A percentile compares a stretch with the other conserved stretches of the same genome.
Evolutionary conservation across 2,329 filamentous ascomycete species (phyloP).

Genomic region (Pseudonectria buxi): DNA sequence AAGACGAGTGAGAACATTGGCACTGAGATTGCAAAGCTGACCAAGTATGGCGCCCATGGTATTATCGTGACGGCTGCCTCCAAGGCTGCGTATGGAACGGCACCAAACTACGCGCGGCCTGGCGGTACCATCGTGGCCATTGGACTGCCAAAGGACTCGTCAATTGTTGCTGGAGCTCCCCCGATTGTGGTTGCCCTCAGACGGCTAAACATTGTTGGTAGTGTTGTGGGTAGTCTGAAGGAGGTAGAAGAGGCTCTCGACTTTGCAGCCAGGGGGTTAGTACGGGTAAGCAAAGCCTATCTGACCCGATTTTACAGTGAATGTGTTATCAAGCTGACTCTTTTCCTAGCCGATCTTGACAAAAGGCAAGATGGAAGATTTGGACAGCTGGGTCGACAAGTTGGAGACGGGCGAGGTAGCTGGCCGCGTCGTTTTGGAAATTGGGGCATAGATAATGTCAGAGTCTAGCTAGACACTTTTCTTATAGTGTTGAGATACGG

Average conservation of each 20-base stretch:
- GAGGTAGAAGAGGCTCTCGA: slow-evolving; percentile 21
- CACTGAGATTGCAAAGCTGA: slow-evolving; percentile 63
- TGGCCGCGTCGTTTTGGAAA: slow-evolving; percentile 16
- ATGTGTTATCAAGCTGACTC: no score
- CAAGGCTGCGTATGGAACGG: slow-evolving; percentile 92
- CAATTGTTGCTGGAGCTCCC: slow-evolving; percentile 14
- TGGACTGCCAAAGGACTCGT: slow-evolving; percentile 53
- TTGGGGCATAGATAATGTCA: slow-evolving; percentile 9
- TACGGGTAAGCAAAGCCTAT: no score
- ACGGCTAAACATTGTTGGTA: slow-evolving; percentile 18
- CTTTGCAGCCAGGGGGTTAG: slow-evolving; percentile 18
- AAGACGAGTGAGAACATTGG: slow-evolving; percentile 65
- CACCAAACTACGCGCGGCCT: slow-evolving; percentile 72
- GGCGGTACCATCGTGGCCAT: slow-evolving; percentile 77
- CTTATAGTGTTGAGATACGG: no score
- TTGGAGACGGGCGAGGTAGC: slow-evolving; percentile 15
- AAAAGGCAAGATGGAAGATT: slow-evolving; percentile 19
- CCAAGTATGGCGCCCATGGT: slow-evolving; percentile 76
- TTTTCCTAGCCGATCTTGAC: slow-evolving; percentile 12
- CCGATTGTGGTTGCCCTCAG: slow-evolving; percentile 12
- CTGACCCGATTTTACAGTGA: no score
- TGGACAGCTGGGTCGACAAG: slow-evolving; percentile 17
- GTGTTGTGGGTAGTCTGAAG: slow-evolving; percentile 15
- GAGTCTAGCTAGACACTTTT: no score
- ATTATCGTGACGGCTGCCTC: slow-evolving; percentile 76